Evolutionary conservation across 1,284 basidiomycete genomes (phyloP), one percentile per base, ranked within the genome.

Genomic region (Neonothopanus nambi): DNA sequence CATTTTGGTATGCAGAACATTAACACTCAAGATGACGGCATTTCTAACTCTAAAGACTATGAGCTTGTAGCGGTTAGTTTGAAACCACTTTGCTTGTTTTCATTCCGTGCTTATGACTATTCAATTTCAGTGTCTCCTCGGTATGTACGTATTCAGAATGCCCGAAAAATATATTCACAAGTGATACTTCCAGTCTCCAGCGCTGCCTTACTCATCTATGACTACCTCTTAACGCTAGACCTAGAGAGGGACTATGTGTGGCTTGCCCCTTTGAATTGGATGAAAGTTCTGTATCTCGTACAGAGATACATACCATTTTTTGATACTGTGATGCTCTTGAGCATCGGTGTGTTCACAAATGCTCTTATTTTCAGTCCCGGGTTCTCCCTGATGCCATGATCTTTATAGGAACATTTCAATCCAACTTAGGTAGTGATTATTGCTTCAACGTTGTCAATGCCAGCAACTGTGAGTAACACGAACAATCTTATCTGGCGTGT

Each of bases 291-390:
- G 52, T 54, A 41, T 41, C 26, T 54, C 15, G 6, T 48, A 6
- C 52, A 54, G 26, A 18, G 52, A 54, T 54, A 54, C 21, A 23
- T 48, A 3, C 52, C 52, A 13, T 54, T 54, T 13, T 6, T 54
- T 12, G 52, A 54, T 17, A 48, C 46, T 18, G 18, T 35, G 24
- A 28, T 47, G 11, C 23, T 54, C 15, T 20, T 48, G 6, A 38
- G 33, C 17, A 30, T 40, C 26, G 26, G 52, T 54, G 26, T 5
- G 20, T 20, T 39, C 38, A 39, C 7, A 39, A 7, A 6, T n/a
- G n/a, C 38, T 15, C 38, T 7, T 7, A 15, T 6, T 17, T 6
- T 17, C 7, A 39, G n/a, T n/a, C 20, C n/a, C n/a, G n/a, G n/a
- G 38, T 6, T 39, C 38, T 17, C 5, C 38, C n/a, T 39, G n/a